Evolutionary conservation across 2,329 filamentous ascomycete genomes (phyloP).

Genomic region (Zalaria sp.): DNA sequence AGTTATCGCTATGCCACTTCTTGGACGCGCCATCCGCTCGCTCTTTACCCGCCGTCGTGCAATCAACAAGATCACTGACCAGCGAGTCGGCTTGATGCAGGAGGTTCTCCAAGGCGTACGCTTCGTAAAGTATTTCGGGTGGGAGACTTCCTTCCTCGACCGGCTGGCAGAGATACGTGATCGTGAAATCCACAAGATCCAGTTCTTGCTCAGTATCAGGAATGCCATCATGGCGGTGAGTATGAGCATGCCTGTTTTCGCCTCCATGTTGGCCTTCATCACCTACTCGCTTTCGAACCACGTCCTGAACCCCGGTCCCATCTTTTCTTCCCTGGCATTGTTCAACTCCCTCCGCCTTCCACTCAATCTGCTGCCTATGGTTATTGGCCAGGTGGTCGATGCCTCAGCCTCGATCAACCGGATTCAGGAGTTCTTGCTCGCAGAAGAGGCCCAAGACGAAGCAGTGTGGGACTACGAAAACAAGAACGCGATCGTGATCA

Average conservation of each 20-base stretch:
- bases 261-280: slow-evolving; percentile 90
- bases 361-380: slow-evolving; percentile 74
- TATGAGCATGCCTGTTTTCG: slow-evolving; percentile 80
- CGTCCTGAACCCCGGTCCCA: slow-evolving; percentile 54
- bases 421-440: slow-evolving; percentile 75
- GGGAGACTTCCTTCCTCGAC: slow-evolving; percentile 76
- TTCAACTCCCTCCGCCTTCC: slow-evolving; percentile 89
- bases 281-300: slow-evolving; percentile 55
- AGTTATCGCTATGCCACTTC: slow-evolving; percentile 59
- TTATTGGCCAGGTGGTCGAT: slow-evolving; percentile 81
- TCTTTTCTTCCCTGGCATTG: slow-evolving; percentile 86
- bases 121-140: slow-evolving; percentile 94
- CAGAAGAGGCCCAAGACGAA: slow-evolving; percentile 71
- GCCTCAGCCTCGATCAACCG: slow-evolving; percentile 73
- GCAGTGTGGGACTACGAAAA: slow-evolving; percentile 41
- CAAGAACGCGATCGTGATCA: slow-evolving; percentile 50
- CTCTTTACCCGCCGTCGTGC: slow-evolving; percentile 59
- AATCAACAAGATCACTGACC: slow-evolving; percentile 91
- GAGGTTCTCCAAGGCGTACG: slow-evolving; percentile 83
- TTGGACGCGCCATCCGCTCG: slow-evolving; percentile 63
- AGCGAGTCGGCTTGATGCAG: slow-evolving; percentile 79
- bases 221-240: slow-evolving; percentile 76
- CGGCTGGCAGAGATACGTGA: slow-evolving; percentile 60
- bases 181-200: slow-evolving; percentile 70
- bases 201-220: slow-evolving; percentile 66